Evolutionary conservation across 306 rosid species (phyloP).

Genomic region (Adenanthera pavonina): DNA sequence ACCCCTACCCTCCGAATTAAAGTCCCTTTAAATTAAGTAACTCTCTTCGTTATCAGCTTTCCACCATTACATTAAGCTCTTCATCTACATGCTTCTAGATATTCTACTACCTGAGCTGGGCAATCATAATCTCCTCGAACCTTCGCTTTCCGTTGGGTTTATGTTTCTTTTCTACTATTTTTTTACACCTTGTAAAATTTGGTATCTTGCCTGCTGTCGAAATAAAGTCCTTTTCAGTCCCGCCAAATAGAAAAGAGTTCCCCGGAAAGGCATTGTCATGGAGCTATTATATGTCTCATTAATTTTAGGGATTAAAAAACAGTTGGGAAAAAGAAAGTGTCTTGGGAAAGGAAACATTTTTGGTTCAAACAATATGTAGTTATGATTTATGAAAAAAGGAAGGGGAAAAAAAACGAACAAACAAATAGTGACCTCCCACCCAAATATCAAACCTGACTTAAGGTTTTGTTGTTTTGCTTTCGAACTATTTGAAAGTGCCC

Average conservation of each 20-base stretch:
- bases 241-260: background rate
- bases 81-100: background rate
- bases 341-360: constrained; percentile 17
- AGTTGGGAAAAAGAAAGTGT: background rate
- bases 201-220: background rate
- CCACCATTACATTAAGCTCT: background rate
- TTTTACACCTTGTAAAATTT: background rate
- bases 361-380: background rate
- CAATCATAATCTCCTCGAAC: background rate
- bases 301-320: background rate
- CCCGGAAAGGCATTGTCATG: background rate
- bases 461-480: constrained; percentile 27
- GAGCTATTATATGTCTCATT: background rate
- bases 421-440: constrained; percentile 13
- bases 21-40: background rate
- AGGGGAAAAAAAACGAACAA: background rate
- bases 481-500: constrained; percentile 33
- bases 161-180: background rate
- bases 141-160: background rate
- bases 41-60: background rate
- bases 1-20: background rate
- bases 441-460: background rate
- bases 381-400: background rate
- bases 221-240: background rate
- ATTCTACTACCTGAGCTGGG: background rate